phyloP scores from a whole-genome alignment of 2,329 filamentous ascomycete species.

The Ceratocystis colombiana region DNA sequence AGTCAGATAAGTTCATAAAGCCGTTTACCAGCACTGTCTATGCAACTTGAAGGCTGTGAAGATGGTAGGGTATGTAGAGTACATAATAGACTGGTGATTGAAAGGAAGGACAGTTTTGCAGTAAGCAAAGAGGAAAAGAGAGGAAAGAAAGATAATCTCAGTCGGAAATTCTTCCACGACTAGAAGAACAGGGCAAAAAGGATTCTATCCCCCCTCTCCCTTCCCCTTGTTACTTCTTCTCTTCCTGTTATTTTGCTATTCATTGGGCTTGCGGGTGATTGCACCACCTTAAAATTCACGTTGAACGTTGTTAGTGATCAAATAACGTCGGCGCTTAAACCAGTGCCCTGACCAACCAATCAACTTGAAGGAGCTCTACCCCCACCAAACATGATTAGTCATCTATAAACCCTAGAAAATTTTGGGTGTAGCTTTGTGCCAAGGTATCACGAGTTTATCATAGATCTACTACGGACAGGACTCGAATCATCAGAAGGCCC shows the following conservation, averaged over 20 bases:
- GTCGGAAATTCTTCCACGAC: slow-evolving; percentile 7
- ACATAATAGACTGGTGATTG: not conserved
- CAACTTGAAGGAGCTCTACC: not conserved
- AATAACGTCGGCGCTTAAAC: slow-evolving; percentile 24
- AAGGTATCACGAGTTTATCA: slow-evolving; percentile 19
- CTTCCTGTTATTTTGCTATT: not conserved
- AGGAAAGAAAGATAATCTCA: not conserved
- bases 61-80: not conserved
- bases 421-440: slow-evolving; percentile 11
- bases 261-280: slow-evolving; percentile 17
- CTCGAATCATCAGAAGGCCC: not conserved
- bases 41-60: not conserved
- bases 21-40: not conserved
- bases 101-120: not conserved
- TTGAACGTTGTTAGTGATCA: slow-evolving; percentile 25
- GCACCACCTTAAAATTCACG: slow-evolving; percentile 12
- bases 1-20: not conserved
- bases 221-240: slow-evolving; percentile 2
- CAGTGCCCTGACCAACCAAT: slow-evolving; percentile 21
- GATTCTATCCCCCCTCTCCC: slow-evolving; percentile 12
- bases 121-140: slow-evolving; percentile 9
- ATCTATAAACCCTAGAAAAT: slow-evolving; percentile 13
- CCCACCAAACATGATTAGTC: slow-evolving; percentile 14
- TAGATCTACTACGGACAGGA: not conserved
- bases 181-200: slow-evolving; percentile 11